phyloP scores from a whole-genome alignment of 768 basidiomycete genomes.

The Suillus clintonianus region DNA sequence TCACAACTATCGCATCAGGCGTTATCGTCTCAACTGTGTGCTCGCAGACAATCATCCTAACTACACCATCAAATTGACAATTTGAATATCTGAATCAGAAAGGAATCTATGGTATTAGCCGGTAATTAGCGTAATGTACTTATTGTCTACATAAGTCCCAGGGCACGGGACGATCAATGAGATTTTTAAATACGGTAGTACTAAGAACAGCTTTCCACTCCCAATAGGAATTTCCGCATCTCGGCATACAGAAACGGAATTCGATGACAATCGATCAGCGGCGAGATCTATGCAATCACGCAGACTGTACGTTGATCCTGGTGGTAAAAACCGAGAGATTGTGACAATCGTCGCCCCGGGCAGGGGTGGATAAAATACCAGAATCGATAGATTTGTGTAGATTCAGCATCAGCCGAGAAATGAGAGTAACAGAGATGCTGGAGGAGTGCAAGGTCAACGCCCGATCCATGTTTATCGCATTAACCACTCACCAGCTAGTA shows the following conservation, averaged over 20 bases:
- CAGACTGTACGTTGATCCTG: background rate
- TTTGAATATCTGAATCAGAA: too few relatives aligned
- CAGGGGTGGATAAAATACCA: conserved; percentile 4
- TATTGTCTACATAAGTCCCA: background rate
- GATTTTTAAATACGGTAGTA: too few relatives aligned
- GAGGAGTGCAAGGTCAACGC: background rate
- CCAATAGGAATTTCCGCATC: background rate
- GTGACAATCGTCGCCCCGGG: background rate
- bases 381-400: conserved; percentile 43
- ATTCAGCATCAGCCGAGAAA: conserved; percentile 60
- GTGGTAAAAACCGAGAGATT: background rate
- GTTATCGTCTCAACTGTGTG: background rate
- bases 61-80: too few relatives aligned
- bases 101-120: background rate
- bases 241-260: background rate
- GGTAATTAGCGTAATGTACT: background rate
- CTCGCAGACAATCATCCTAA: too few relatives aligned
- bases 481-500: conserved; percentile 44
- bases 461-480: background rate
- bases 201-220: too few relatives aligned
- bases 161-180: too few relatives aligned
- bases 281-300: background rate
- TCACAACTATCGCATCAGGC: background rate
- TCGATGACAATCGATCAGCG: background rate
- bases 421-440: conserved; percentile 53